Base-by-base conservation (phyloP, 192 early-diverging fungal species). In the Cetraspora pellucida region DNA sequence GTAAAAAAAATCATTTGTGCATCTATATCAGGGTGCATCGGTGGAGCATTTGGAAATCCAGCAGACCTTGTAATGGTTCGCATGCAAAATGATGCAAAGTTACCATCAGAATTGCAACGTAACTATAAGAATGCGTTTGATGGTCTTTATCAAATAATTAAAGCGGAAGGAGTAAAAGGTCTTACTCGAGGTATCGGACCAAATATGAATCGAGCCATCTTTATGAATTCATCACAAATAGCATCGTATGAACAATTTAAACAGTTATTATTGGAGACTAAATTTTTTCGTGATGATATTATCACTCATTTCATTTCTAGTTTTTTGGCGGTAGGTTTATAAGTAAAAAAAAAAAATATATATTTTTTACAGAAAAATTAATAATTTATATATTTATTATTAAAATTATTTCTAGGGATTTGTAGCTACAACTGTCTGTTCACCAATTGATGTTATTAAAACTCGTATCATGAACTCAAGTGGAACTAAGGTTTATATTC, bases 161-260 rank as follows among this genome's bases (percentile, higher is more conserved):
- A 87, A n/a, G 84, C 91, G 25, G 95, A 97, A 65, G 95, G 96
- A 3, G 74, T 88, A 1, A 31, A 60, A 5, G 91, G 93, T 5
- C 81, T 99, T 54, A 95, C 96, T 83, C 91, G 95, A 80, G 97
- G 97, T 50, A 80, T 95, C 1, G 93, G 93, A 0, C 95, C 97
- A 27, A 96, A 96, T 54, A 87, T 96, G 61, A 90, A 95, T 63
- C 87, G 97, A 57, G 95, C 97, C 7, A 92, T 98, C 81, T 87
- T 96, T 50, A 94, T 94, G 89, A 92, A 89, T 11, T 84, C 85
- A 10, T 88, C 90, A 0, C 93, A 94, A 74, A 83, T 92, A 30
- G 86, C 86, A 28, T 90, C 89, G 1, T 95, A 95, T 82, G 94
- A 95, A 77, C 84, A 80, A 17, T 90, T 91, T 78, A 95, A 95